Evolutionary conservation across 2,329 filamentous ascomycete genomes (phyloP), one percentile per base, ranked within the genome.

Genomic region (Sordariomycetes sp.): DNA sequence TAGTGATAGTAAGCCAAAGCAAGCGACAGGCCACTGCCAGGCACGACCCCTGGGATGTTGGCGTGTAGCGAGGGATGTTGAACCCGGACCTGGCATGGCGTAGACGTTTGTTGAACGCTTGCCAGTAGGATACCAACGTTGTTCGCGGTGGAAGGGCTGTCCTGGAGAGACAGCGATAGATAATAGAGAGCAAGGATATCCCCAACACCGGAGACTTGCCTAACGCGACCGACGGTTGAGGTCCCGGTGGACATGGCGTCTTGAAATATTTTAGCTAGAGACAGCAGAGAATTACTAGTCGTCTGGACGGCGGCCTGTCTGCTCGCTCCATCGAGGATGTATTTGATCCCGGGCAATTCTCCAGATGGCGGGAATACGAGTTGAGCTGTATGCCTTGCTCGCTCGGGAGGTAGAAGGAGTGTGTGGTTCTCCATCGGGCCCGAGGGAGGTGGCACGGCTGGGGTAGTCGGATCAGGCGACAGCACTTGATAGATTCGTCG

Each of bases 61-160:
- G 67, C 61, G n/a, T 66, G 67, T 1, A 42, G 24, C 45, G 45
- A 20, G 45, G 13, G 6, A 50, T 50, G 17, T 22, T 50, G 45
- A 20, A 20, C 20, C 12, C 45, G 45, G 12, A 8, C 45, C 4
- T 20, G 13, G 57, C 53, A n/a, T 15, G 55, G 36, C 17, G 20
- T 45, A 28, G 63, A 62, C 10, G 67, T 59, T 59, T 95, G 90
- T 66, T 96, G 94, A 22, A 97, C 88, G 58, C 94, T 89, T 5
- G 94, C 94, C n/a, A 99, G 81, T 32, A 99, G 77, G 57, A 99
- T 99, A 2, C 94, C 94, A 13, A 99, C 91, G 67, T 99, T 99
- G 68, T 99, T 99, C 0, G 94, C 94, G 0, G 94, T 99, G 0
- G 94, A 99, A 2, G 94, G 94, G 64, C 94, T 97, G 53, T 94